Evolutionary conservation across 2,329 filamentous ascomycete genomes (phyloP).

Genomic region (Hypoxylon sp.): DNA sequence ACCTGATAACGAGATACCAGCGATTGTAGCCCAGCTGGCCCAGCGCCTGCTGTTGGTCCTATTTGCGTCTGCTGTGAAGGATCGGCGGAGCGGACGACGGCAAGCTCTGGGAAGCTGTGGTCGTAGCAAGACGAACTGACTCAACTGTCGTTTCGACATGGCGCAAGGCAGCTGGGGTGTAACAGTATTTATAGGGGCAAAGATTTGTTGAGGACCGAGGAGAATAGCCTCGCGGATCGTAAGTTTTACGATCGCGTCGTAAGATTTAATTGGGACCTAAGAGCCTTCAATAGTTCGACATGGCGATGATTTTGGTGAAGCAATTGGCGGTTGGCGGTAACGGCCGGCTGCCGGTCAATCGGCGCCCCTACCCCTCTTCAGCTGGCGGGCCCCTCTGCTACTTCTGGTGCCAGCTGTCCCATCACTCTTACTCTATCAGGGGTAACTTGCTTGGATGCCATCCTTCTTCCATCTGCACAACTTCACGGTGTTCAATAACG

Average conservation of each 20-base stretch:
- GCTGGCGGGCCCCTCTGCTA: neutral
- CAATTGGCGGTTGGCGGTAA: conserved; percentile 11
- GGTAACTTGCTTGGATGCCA: neutral
- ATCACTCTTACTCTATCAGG: neutral
- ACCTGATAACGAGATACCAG: conserved; percentile 35
- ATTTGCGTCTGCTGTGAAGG: conserved; percentile 34
- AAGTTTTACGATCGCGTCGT: conserved; percentile 28
- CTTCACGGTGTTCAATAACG: no score
- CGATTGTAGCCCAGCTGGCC: conserved; percentile 28
- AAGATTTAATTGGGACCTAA: conserved; percentile 36
- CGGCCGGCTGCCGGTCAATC: conserved; percentile 15
- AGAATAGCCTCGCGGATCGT: conserved; percentile 14
- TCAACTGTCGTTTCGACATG: conserved; percentile 41
- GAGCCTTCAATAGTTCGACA: conserved; percentile 19
- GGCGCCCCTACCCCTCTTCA: neutral
- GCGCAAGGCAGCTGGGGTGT: neutral
- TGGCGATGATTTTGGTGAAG: conserved; percentile 1
- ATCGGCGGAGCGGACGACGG: conserved; percentile 30
- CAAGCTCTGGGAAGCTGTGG: conserved; percentile 29
- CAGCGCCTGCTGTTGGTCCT: conserved; percentile 28
- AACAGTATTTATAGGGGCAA: conserved; percentile 18
- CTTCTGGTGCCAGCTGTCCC: neutral
- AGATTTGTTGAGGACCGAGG: neutral
- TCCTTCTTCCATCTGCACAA: no score
- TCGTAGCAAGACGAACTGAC: conserved; percentile 35